Base-by-base conservation (phyloP, 345 rosid species). In the Aquilaria sinensis region DNA sequence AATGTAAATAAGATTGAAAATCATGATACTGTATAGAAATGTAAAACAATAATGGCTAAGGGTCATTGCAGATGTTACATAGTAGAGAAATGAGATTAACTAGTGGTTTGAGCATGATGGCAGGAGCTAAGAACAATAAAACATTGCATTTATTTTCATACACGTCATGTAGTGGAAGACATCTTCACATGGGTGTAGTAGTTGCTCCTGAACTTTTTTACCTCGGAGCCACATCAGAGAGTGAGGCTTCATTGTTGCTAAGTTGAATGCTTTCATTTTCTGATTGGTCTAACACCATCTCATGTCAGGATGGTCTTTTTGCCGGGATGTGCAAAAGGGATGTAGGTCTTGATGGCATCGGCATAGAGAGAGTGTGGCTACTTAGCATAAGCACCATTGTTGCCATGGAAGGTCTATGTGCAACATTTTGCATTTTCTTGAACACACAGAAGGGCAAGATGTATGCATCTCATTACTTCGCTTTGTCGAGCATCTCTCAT, bases 401-500 rank as follows among this genome's bases (percentile, higher is more conserved):
- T 12, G 70, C 68, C 87, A 84, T 85, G 1, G 77, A 79, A 31
- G 88, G 87, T 31, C 81, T 69, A 32, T 8, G 60, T 1, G 68
- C 66, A 4, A 16, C 23, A 16, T 16, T 16, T 16, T 16, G 56
- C 50, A 65, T 70, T 80, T 55, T 82, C 84, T 65, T 88, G 91
- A 57, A 77, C 80, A 7, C 89, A 80, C 7, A 83, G 66, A 6
- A 88, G 62, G 2, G 80, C 84, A 10, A 75, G 70, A 34, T 83
- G 85, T 51, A 86, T 64, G 55, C 88, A 80, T 60, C 82, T 71
- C 53, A 54, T 48, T 51, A 81, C 74, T 61, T 83, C 83, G 12
- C 46, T 51, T 5, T 59, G 43, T 0, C 72, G 76, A 46, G 76
- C 65, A 2, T 7, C 50, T 3, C 59, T 67, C 41, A 85, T 30